phyloP scores from a whole-genome alignment of 2,329 filamentous ascomycete species.

The Cadophora sp. region DNA sequence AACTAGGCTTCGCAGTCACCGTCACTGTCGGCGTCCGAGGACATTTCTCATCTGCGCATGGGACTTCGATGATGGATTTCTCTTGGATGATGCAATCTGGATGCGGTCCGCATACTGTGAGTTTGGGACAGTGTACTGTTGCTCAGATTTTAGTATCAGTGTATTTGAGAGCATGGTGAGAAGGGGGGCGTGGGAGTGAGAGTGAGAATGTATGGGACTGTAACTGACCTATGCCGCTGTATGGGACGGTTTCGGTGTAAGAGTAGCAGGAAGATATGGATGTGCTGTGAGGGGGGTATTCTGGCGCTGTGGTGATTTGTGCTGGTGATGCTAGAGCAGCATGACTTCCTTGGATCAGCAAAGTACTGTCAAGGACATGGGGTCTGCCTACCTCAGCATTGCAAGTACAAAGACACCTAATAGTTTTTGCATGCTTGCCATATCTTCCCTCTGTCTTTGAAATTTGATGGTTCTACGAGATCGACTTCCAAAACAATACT shows the following conservation, averaged over 20 bases:
- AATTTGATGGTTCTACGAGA: no score
- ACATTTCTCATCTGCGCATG: constrained; percentile 28
- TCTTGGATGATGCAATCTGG: constrained; percentile 28
- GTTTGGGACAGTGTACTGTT: constrained; percentile 29
- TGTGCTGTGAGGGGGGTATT: neutral
- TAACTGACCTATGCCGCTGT: constrained; percentile 26
- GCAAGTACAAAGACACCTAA: constrained; percentile 18
- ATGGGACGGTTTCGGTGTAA: constrained; percentile 30
- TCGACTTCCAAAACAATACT: no score
- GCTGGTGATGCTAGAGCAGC: constrained; percentile 21
- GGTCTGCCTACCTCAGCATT: constrained; percentile 23
- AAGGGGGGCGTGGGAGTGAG: no score
- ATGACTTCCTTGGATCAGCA: constrained; percentile 22
- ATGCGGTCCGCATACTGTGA: constrained; percentile 22
- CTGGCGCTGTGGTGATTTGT: constrained; percentile 20
- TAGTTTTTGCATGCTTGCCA: constrained; percentile 9
- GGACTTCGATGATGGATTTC: constrained; percentile 24
- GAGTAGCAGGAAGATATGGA: constrained; percentile 29
- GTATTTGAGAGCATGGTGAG: neutral
- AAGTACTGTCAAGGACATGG: neutral
- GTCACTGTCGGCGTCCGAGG: constrained; percentile 36
- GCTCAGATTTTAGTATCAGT: constrained; percentile 8
- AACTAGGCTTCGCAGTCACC: constrained; percentile 26
- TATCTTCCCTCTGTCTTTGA: neutral
- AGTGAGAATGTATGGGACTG: no score